These are phyloP conservation scores for Apiospora saccharicola DNA, from an alignment of 2,329 filamentous ascomycete species.

Conservation along the genomic window DNA sequence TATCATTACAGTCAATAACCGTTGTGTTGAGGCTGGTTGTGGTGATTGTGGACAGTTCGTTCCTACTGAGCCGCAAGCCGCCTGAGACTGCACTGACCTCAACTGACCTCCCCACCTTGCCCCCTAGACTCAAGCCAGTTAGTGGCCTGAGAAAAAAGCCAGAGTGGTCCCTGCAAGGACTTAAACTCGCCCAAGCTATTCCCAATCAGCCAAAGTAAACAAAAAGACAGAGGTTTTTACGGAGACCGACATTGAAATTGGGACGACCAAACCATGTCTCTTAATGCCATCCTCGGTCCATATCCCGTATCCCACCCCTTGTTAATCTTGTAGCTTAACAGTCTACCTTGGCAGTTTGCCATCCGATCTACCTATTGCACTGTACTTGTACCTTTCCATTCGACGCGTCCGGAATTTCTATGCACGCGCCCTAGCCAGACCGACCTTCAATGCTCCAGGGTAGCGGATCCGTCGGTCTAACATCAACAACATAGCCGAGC, in stretches of 20 bases:
- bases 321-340: neutral
- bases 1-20: no score
- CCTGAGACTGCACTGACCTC: neutral
- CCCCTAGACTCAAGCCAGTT: neutral
- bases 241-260: conserved; percentile 17
- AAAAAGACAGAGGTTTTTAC: conserved; percentile 15
- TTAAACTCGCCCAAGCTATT: neutral
- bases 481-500: neutral
- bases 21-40: no score
- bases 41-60: no score
- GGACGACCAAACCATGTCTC: conserved; percentile 14
- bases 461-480: neutral
- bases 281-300: conserved; percentile 6
- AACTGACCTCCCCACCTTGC: neutral
- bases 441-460: neutral
- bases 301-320: conserved; percentile 15
- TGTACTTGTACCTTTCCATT: neutral
- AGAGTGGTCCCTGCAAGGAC: conserved; percentile 15
- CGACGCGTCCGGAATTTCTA: neutral
- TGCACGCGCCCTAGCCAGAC: conserved; percentile 4
- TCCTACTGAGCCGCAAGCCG: neutral
- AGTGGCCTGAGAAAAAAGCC: neutral
- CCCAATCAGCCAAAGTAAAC: conserved; percentile 22
- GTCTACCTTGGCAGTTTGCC: neutral
- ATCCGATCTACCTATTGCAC: neutral